These are phyloP conservation scores for Coleophoma crateriformis DNA, from an alignment of 2,329 filamentous ascomycete genomes.

Conservation along the genomic window DNA sequence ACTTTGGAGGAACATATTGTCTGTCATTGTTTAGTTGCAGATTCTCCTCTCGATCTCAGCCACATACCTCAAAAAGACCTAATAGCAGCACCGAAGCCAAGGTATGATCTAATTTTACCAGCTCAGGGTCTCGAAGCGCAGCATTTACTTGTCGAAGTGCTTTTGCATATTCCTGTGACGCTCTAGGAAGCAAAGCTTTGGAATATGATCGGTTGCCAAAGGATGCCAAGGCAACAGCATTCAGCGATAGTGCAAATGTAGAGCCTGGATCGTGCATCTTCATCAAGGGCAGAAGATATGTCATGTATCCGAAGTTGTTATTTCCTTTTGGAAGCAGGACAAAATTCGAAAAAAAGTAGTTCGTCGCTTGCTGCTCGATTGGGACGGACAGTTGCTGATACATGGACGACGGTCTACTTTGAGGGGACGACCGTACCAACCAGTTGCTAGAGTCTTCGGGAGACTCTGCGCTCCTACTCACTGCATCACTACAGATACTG, in stretches of 20 bases:
- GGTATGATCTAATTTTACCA: conserved; percentile 43
- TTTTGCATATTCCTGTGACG: conserved; percentile 43
- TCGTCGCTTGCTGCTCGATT: conserved; percentile 45
- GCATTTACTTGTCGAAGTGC: conserved; percentile 43
- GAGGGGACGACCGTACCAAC: conserved; percentile 23
- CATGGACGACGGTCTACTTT: background rate
- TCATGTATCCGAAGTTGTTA: conserved; percentile 45
- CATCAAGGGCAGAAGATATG: conserved; percentile 49
- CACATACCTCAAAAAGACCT: conserved; percentile 46
- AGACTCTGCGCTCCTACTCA: background rate
- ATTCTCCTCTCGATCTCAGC: background rate
- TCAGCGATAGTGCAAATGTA: conserved; percentile 48
- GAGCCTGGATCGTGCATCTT: conserved; percentile 31
- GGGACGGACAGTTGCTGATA: conserved; percentile 31
- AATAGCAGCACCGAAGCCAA: conserved; percentile 50
- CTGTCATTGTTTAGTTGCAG: conserved; percentile 18
- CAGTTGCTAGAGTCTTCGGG: background rate
- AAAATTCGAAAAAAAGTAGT: conserved; percentile 55
- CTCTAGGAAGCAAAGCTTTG: conserved; percentile 27
- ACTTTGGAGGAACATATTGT: conserved; percentile 42
- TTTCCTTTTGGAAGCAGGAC: conserved; percentile 46
- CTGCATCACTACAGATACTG: background rate
- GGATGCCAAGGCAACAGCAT: conserved; percentile 49
- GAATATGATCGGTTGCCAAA: conserved; percentile 40
- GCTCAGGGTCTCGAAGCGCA: conserved; percentile 41